phyloP scores from a whole-genome alignment of 164 flowering plant genomes.

The Aristolochia fimbriata region DNA sequence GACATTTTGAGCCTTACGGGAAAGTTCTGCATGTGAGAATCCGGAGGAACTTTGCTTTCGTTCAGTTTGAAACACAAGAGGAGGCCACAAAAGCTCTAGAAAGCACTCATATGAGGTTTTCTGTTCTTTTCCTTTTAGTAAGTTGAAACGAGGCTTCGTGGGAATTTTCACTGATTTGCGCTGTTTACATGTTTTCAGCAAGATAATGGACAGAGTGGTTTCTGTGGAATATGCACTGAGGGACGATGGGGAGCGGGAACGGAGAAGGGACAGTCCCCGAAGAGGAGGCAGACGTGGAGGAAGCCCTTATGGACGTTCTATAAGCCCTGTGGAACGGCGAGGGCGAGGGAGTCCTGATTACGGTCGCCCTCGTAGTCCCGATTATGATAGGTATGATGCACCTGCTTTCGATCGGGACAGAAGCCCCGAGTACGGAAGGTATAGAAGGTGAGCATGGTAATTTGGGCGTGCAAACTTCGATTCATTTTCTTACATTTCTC shows the following conservation, averaged over 20 bases:
- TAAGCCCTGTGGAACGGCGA: conserved; percentile 20
- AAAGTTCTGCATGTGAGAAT: conserved; percentile 65
- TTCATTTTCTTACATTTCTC: neutral
- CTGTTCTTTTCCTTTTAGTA: neutral
- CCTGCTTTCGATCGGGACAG: conserved; percentile 15
- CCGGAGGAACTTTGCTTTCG: conserved; percentile 84
- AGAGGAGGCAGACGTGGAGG: conserved; percentile 24
- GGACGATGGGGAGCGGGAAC: conserved; percentile 76
- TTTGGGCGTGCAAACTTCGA: neutral
- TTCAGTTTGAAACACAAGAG: conserved; percentile 83
- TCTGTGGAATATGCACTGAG: conserved; percentile 90
- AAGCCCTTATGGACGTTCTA: conserved; percentile 23
- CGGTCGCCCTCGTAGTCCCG: conserved; percentile 29
- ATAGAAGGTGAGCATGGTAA: conserved; percentile 16
- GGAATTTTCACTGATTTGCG: neutral
- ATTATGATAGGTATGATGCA: conserved; percentile 22
- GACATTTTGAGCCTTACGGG: conserved; percentile 84
- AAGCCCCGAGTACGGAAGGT: conserved; percentile 27
- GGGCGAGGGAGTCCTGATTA: conserved; percentile 29
- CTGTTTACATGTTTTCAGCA: conserved; percentile 31
- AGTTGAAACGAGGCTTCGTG: neutral
- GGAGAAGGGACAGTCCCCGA: conserved; percentile 52
- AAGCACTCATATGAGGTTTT: conserved; percentile 76
- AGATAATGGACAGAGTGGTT: conserved; percentile 77
- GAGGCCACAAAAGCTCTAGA: conserved; percentile 92